Base-by-base conservation (phyloP, 2,329 filamentous ascomycete genomes). In the Laburnicola sp. region DNA sequence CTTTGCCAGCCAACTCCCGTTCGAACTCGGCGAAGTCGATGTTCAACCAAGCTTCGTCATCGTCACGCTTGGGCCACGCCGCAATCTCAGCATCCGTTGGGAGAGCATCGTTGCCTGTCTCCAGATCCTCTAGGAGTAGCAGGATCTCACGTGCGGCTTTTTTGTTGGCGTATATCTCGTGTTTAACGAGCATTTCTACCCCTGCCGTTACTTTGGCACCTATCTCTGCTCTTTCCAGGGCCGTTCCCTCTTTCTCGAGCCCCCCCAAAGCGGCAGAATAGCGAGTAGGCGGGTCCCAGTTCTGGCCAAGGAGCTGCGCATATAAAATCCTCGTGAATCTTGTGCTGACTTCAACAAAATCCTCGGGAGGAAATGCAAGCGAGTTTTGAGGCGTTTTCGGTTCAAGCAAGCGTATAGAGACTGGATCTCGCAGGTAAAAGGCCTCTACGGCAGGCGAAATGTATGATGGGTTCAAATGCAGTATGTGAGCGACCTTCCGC, bases 1-100 rank as follows among this genome's bases (percentile, higher is more conserved):
- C 67, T 44, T 70, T 72, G 54, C 82, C 83, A 48, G 78, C 77
- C 2, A 99, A 76, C 68, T 97, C 91, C 26, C 82, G 80, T 64
- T 97, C 92, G 49, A 99, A 91, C 56, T 97, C 91, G 16, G 87
- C 82, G 60, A 91, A 97, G 66, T 92, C 86, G 50, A 99, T 95
- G 62, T 97, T 86, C 58, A 99, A 79, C 94, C 94, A 99, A 22
- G 83, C 81, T 63, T 97, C 94, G 61, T 91, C 85, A 54, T 97
- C 93, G 43, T 93, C 83, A n/a, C 76, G 80, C 27, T 77, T 74
- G 2, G 80, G 77, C 93, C 94, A 97, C 2, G 69, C 62, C 25
- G 73, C 71, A 7, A 97, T 90, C n/a, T 93, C 88, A 0, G 78
- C 73, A 60, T 96, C 82, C 0, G 79, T 83, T 0, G 94, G 93